A percentile compares a stretch with the other conserved stretches of the same genome.
phyloP scores from a whole-genome alignment of 139 green algal genomes.

The Tetradesmus lagerheimii region DNA sequence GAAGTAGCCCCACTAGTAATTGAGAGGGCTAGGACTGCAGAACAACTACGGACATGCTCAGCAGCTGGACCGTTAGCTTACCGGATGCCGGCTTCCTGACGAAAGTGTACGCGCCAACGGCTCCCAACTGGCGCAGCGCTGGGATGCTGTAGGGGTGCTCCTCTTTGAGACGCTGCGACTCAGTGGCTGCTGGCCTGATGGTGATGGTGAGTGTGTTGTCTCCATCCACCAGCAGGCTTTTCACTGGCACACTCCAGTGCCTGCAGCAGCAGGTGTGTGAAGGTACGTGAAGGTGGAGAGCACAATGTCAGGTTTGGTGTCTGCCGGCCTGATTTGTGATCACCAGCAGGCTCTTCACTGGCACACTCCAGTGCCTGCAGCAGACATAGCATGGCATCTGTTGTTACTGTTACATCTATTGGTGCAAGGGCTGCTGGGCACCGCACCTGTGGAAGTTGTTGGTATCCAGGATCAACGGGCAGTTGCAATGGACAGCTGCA shows the following conservation, averaged over 20 bases:
- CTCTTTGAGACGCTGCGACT: not conserved
- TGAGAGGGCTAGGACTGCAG: no score
- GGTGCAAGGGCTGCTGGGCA: no score
- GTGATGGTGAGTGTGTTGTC: slow-evolving; percentile 19
- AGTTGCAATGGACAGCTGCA: not conserved
- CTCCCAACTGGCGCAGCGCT: slow-evolving; percentile 16
- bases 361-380: not conserved
- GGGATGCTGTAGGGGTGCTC: slow-evolving; percentile 44
- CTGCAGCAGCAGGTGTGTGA: not conserved
- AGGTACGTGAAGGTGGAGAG: not conserved
- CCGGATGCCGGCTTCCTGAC: no score
- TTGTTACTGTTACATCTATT: no score
- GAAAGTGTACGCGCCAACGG: slow-evolving; percentile 71
- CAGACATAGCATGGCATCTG: not conserved
- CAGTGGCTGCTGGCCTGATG: not conserved
- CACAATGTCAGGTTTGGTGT: not conserved
- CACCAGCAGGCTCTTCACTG: not conserved
- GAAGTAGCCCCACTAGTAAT: no score
- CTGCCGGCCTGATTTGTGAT: no score
- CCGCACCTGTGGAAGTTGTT: not conserved
- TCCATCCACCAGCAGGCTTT: not conserved
- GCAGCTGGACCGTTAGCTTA: no score
- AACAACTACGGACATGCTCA: no score
- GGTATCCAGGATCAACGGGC: not conserved
- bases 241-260: slow-evolving; percentile 23